A percentile compares a stretch with the other conserved stretches of the same genome.
phyloP scores from a whole-genome alignment of 495 filamentous ascomycete genomes.

The Lepidopterella palustris region DNA sequence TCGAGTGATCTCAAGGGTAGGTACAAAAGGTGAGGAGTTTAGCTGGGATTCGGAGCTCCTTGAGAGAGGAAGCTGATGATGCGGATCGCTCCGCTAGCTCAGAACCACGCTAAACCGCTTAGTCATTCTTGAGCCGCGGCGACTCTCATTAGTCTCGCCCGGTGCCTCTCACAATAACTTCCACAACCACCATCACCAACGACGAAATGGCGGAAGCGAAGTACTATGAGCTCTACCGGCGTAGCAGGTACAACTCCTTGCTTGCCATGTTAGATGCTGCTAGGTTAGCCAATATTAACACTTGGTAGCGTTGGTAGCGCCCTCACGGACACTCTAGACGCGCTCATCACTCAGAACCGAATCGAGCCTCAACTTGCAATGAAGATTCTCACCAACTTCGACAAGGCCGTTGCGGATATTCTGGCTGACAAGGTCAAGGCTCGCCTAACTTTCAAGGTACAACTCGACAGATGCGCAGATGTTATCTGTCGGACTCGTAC shows the following conservation, averaged over 20 bases:
- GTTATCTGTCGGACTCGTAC: neutral
- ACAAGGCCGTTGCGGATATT: conserved; percentile 79
- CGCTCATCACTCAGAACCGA: conserved; percentile 81
- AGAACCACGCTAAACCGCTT: neutral
- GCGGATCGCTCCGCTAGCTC: conserved; percentile 9
- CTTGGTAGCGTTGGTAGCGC: conserved; percentile 74
- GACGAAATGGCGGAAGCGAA: conserved; percentile 33
- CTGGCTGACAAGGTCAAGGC: conserved; percentile 86
- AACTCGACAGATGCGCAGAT: neutral
- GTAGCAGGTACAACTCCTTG: conserved; percentile 70
- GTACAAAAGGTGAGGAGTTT: conserved; percentile 6
- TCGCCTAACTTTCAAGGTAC: conserved; percentile 89
- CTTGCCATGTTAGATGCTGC: neutral
- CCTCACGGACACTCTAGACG: conserved; percentile 93
- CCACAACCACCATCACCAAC: neutral
- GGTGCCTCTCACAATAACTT: neutral
- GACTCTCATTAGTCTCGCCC: neutral
- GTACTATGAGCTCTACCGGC: conserved; percentile 95
- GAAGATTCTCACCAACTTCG: conserved; percentile 93
- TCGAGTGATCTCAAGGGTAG: conserved; percentile 9
- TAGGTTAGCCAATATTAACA: conserved; percentile 12
- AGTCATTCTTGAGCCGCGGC: neutral
- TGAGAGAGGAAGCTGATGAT: conserved; percentile 13
- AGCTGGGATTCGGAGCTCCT: conserved; percentile 10
- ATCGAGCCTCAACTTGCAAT: conserved; percentile 98